Evolutionary conservation across 148 eudicot species (phyloP), one percentile per base, ranked within the genome.

Genomic region (Heliamphora exappendiculata): DNA sequence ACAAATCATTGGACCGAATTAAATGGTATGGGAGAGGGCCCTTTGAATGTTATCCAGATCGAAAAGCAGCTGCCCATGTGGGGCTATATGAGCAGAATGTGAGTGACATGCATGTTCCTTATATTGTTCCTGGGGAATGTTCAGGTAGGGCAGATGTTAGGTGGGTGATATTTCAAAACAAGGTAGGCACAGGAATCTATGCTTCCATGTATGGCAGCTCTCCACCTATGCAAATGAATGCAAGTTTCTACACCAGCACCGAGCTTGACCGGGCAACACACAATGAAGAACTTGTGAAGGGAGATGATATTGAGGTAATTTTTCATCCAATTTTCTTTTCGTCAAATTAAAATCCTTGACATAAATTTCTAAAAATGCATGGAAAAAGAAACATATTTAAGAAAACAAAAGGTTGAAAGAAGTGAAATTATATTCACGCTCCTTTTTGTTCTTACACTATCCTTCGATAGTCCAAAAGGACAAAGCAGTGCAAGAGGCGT

Each of bases 21-120:
- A 84, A 87, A 68, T 95, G 98, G 98, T 95, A 88, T 29, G 98
- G 98, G 5, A 90, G 84, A 71, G 98, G 97, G 39, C 96, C 98
- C 44, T 94, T 92, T 73, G 98, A 94, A 81, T 94, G 97, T 72
- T 94, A 94, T 74, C 97, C 98, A 14, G 98, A 94, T 73, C 86
- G 98, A 57, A 92, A 94, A 85, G 86, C 93, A 72, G 89, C 92
- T 77, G 97, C 98, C 33, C 92, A 88, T 26, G 87, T 94, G 36
- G 97, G 89, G 49, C 66, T 87, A 58, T 86, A 94, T 50, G 92
- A 88, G 78, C 82, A 88, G 76, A 86, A 82, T 12, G 96, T 92
- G 57, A 78, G 81, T 70, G 91, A 88, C 72, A 85, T 95, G 98
- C 97, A 95, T 78, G 97, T 92, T 70, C 98, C 98, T 14, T 95